These are phyloP conservation scores for Vachellia pachyceras DNA, from an alignment of 306 rosid genomes.

Conservation along the genomic window DNA sequence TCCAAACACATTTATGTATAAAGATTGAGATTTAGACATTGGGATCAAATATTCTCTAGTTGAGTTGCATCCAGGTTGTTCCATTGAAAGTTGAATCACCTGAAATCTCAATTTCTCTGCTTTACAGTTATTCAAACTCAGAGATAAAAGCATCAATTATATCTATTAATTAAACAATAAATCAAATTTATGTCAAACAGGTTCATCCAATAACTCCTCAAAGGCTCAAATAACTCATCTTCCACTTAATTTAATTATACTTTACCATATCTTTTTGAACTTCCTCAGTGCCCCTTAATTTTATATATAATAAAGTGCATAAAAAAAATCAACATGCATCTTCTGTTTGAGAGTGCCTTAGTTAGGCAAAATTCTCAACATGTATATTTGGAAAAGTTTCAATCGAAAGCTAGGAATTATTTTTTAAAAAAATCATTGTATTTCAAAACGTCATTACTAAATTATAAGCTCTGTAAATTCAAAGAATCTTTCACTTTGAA, in stretches of 20 bases:
- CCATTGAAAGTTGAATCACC: background rate
- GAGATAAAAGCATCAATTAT: background rate
- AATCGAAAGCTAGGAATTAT: background rate
- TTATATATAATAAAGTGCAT: constrained; percentile 9
- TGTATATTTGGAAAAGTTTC: background rate
- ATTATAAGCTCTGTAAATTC: background rate
- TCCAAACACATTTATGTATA: background rate
- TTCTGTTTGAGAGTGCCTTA: constrained; percentile 18
- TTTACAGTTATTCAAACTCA: constrained; percentile 3
- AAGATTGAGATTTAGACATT: constrained; percentile 13
- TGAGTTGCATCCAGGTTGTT: constrained; percentile 40
- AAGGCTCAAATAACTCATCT: background rate
- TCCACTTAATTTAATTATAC: background rate
- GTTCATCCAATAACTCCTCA: constrained; percentile 7
- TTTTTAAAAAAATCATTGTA: background rate
- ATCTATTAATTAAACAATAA: background rate
- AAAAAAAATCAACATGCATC: constrained; percentile 20
- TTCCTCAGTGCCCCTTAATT: constrained; percentile 5
- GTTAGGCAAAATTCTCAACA: constrained; percentile 15
- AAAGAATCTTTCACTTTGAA: background rate
- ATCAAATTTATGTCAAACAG: constrained; percentile 24
- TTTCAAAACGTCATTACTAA: background rate
- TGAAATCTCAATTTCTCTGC: background rate
- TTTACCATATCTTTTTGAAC: background rate
- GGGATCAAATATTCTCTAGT: constrained; percentile 26